These are phyloP conservation scores for Neurospora tetraspora DNA, from an alignment of 495 filamentous ascomycete species.

Conservation along the genomic window DNA sequence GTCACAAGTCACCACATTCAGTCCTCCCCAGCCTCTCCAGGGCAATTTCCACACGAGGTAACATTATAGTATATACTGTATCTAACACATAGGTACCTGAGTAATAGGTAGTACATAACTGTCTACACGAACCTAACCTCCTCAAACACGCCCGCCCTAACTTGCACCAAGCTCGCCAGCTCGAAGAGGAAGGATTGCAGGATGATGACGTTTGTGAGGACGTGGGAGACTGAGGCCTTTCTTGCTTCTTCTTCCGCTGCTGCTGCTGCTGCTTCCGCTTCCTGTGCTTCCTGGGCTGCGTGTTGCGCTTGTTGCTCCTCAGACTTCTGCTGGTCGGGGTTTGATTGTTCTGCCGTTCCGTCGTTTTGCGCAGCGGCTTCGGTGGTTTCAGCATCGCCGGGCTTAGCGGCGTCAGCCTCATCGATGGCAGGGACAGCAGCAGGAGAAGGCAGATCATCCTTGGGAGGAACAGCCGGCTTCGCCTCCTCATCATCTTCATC, in stretches of 20 bases:
- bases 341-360: background rate
- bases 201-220: slow-evolving; percentile 71
- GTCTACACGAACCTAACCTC: slow-evolving; percentile 55
- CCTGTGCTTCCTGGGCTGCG: background rate
- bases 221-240: slow-evolving; percentile 64
- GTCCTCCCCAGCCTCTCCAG: background rate
- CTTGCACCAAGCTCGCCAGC: slow-evolving; percentile 75
- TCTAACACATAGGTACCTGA: background rate
- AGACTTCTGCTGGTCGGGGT: slow-evolving; percentile 8
- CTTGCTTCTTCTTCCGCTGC: slow-evolving; percentile 26
- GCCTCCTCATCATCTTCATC: background rate
- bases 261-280: slow-evolving; percentile 4
- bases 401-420: background rate
- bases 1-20: too few species aligned
- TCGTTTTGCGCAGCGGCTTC: background rate
- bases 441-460: background rate
- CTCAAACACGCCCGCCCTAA: slow-evolving; percentile 73
- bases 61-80: background rate
- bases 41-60: background rate
- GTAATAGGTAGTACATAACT: background rate
- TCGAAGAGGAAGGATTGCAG: slow-evolving; percentile 84
- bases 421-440: background rate
- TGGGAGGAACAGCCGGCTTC: background rate
- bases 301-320: background rate
- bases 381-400: background rate